These are phyloP conservation scores for Plicaturopsis crispa DNA, from an alignment of 768 basidiomycete genomes.

Conservation along the genomic window DNA sequence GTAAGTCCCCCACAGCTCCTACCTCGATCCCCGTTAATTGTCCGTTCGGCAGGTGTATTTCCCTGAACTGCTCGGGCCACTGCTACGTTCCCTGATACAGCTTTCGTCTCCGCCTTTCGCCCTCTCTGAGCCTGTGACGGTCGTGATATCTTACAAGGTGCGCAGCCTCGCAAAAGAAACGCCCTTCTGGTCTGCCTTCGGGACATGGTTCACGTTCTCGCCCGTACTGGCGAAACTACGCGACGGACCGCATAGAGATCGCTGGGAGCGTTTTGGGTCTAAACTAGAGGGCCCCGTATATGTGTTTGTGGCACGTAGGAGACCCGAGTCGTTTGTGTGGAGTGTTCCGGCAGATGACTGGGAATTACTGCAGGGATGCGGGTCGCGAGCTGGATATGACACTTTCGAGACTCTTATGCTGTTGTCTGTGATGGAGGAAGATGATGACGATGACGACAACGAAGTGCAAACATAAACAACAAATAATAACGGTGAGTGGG, in stretches of 20 bases:
- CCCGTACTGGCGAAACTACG: conserved; percentile 39
- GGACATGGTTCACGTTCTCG: conserved; percentile 64
- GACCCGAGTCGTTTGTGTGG: conserved; percentile 53
- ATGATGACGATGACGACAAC: not conserved
- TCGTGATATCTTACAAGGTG: conserved; percentile 72
- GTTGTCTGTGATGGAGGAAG: conserved; percentile 25
- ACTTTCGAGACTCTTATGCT: conserved; percentile 64
- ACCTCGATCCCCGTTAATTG: not conserved
- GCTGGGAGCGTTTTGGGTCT: conserved; percentile 36
- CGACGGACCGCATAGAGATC: not conserved
- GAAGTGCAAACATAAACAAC: not conserved
- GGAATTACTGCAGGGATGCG: conserved; percentile 52
- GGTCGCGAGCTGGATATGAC: conserved; percentile 50
- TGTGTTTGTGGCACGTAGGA: conserved; percentile 55
- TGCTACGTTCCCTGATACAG: conserved; percentile 67
- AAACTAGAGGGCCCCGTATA: conserved; percentile 40
- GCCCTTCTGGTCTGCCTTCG: conserved; percentile 75
- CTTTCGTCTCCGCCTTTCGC: conserved; percentile 51
- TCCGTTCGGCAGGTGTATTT: conserved; percentile 59
- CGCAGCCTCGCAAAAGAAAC: conserved; percentile 68
- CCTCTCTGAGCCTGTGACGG: conserved; percentile 11
- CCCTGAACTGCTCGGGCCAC: conserved; percentile 69
- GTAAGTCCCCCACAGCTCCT: conserved; percentile 33
- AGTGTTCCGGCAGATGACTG: conserved; percentile 39
- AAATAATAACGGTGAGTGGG: no score